Conservation (phyloP, 306 rosid genomes). For the Cajanus cajan region DNA sequence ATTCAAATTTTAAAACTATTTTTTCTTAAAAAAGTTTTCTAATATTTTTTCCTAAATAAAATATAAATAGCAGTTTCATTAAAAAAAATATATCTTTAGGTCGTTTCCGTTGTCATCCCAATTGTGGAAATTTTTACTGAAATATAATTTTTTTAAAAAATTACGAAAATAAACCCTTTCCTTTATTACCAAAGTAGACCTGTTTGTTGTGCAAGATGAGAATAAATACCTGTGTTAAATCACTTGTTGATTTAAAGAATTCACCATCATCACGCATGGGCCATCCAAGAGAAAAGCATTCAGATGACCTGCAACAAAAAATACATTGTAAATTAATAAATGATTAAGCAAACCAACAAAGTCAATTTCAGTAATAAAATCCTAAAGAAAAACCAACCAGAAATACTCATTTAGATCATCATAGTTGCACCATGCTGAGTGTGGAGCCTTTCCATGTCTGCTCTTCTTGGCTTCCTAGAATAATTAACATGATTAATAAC, state of each 20-base stretch:
- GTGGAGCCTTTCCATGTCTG: constrained; percentile 75
- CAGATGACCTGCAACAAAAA: constrained; percentile 63
- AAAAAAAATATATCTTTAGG: too few relatives aligned
- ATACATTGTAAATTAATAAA: neutral
- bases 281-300: constrained; percentile 99
- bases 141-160: too few relatives aligned
- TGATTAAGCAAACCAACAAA: constrained; percentile 27
- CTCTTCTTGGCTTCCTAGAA: constrained; percentile 76
- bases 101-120: too few relatives aligned
- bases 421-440: constrained; percentile 89
- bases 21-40: too few relatives aligned
- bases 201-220: too few relatives aligned
- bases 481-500: constrained; percentile 17
- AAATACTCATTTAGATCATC: constrained; percentile 96
- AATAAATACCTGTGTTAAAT: constrained; percentile 52
- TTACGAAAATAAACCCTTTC: too few relatives aligned
- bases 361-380: constrained; percentile 26
- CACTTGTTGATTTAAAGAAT: constrained; percentile 81
- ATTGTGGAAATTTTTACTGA: too few relatives aligned
- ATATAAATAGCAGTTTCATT: too few relatives aligned
- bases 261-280: constrained; percentile 99
- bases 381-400: constrained; percentile 62
- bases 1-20: too few relatives aligned
- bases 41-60: too few relatives aligned
- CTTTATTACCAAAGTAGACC: too few relatives aligned